phyloP scores from a whole-genome alignment of 163 green algal genomes.

The Scenedesmus sp. region DNA sequence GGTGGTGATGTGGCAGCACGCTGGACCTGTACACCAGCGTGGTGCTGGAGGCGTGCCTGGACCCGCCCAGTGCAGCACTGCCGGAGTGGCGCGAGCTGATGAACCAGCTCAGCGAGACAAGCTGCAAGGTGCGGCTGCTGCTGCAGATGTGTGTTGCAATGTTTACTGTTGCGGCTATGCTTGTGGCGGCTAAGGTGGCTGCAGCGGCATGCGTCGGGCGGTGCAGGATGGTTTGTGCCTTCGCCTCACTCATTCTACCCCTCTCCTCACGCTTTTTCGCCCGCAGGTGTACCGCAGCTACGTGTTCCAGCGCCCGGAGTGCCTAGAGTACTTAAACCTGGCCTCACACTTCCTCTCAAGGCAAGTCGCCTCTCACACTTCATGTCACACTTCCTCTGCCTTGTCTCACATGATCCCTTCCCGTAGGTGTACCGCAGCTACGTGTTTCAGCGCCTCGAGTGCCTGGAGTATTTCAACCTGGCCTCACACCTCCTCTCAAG shows the following conservation, averaged over 20 bases:
- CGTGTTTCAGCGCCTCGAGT: conserved; percentile 69
- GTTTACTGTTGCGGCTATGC: too few species aligned
- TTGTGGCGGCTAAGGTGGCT: too few species aligned
- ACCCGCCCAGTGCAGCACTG: conserved; percentile 67
- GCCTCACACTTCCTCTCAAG: conserved; percentile 16
- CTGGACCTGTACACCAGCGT: conserved; percentile 93
- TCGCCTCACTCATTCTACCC: too few species aligned
- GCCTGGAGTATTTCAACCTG: neutral
- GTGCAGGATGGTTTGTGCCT: too few species aligned
- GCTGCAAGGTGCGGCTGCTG: conserved; percentile 42
- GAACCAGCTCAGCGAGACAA: conserved; percentile 47
- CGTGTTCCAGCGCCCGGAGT: conserved; percentile 86
- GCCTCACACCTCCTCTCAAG: neutral
- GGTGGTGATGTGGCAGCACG: too few species aligned
- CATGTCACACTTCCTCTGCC: neutral
- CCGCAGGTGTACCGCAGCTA: conserved; percentile 79
- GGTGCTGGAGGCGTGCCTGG: conserved; percentile 90
- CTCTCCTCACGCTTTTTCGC: too few species aligned
- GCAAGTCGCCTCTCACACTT: neutral
- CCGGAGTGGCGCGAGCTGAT: conserved; percentile 70
- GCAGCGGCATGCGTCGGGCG: too few species aligned
- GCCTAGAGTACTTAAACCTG: conserved; percentile 94
- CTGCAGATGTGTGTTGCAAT: neutral
- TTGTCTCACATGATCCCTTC: neutral
- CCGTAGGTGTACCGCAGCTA: conserved; percentile 77